These are phyloP conservation scores for Trichothecium roseum DNA, from an alignment of 2,329 filamentous ascomycete species.

Conservation along the genomic window DNA sequence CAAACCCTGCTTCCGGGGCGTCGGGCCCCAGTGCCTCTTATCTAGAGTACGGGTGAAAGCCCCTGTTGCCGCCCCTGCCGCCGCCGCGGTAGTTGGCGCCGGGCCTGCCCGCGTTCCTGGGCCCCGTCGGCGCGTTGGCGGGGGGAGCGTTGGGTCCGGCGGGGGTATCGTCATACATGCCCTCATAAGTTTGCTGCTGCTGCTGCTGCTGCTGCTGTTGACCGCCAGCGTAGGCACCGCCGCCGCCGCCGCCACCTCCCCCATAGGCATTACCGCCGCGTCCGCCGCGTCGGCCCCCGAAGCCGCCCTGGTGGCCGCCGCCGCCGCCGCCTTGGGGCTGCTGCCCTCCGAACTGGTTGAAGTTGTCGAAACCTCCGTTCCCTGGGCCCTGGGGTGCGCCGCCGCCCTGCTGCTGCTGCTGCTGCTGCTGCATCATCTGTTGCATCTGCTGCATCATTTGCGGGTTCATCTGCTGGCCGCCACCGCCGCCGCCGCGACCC, in stretches of 20 bases:
- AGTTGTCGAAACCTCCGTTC: slow-evolving; percentile 16
- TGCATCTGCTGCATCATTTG: slow-evolving; percentile 53
- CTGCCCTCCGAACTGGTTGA: slow-evolving; percentile 5
- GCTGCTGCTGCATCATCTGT: slow-evolving; percentile 28
- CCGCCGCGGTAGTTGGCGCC: slow-evolving; percentile 91
- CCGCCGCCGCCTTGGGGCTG: slow-evolving; percentile 8
- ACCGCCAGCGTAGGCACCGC: slow-evolving; percentile 22
- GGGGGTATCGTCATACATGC: slow-evolving; percentile 95
- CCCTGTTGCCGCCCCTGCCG: slow-evolving; percentile 62
- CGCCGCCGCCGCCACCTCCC: slow-evolving; percentile 11
- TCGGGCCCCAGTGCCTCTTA: slow-evolving; percentile 8
- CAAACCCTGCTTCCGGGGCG: too few species aligned
- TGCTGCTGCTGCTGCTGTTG: slow-evolving; percentile 8
- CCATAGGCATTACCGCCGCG: slow-evolving; percentile 18
- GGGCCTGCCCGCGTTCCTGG: slow-evolving; percentile 86
- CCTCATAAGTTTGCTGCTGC: slow-evolving; percentile 82
- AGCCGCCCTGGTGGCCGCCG: slow-evolving; percentile 20
- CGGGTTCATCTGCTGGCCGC: slow-evolving; percentile 30
- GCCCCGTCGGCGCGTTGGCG: slow-evolving; percentile 71
- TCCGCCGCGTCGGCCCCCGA: slow-evolving; percentile 19
- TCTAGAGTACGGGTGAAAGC: slow-evolving; percentile 66
- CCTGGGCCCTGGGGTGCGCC: slow-evolving; percentile 10
- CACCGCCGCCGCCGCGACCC: slow-evolving; percentile 25
- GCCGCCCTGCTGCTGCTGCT: slow-evolving; percentile 23
- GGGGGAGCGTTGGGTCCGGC: slow-evolving; percentile 43